These are phyloP conservation scores for Phytophthora fragariaefolia DNA, from an alignment of 352 stramenopile genomes.

Conservation along the genomic window DNA sequence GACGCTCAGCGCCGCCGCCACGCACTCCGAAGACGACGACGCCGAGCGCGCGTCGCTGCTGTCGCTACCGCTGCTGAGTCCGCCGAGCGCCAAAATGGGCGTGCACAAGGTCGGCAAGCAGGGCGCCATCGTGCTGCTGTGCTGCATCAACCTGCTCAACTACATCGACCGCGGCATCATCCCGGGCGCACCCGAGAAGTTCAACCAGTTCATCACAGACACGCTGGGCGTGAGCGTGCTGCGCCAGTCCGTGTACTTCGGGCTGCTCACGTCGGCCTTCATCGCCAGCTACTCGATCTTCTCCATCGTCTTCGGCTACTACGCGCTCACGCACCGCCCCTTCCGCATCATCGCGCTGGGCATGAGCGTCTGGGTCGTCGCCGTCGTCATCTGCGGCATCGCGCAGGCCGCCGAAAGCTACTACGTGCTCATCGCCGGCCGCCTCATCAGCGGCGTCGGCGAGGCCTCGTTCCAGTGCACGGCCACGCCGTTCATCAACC, in stretches of 20 bases:
- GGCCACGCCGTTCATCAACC: slow-evolving; percentile 93
- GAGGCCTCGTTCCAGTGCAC: slow-evolving; percentile 95
- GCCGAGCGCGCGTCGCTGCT: slow-evolving; percentile 34
- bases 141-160: slow-evolving; percentile 93
- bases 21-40: slow-evolving; percentile 25
- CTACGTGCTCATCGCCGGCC: slow-evolving; percentile 86
- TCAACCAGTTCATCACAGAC: slow-evolving; percentile 91
- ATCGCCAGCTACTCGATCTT: slow-evolving; percentile 94
- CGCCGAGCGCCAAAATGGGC: too few relatives aligned
- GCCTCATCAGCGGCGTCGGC: slow-evolving; percentile 89
- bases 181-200: slow-evolving; percentile 91
- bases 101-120: slow-evolving; percentile 47
- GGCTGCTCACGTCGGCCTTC: slow-evolving; percentile 92
- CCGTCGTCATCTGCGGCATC: slow-evolving; percentile 87
- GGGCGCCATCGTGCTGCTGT: slow-evolving; percentile 86
- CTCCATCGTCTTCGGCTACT: slow-evolving; percentile 92
- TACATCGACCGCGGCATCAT: slow-evolving; percentile 97
- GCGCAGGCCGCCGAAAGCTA: slow-evolving; percentile 86
- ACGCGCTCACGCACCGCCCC: slow-evolving; percentile 85
- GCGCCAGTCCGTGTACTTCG: slow-evolving; percentile 83
- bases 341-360: slow-evolving; percentile 93
- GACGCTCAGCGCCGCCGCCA: slow-evolving; percentile 7
- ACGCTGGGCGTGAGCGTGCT: slow-evolving; percentile 71
- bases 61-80: slow-evolving; percentile 37
- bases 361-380: slow-evolving; percentile 91